Percentiles rank a stretch among this genome's conserved stretches.
These are phyloP conservation scores for Teunomyces funiuensis DNA, from an alignment of 805 yeast genomes.

Conservation along the genomic window DNA sequence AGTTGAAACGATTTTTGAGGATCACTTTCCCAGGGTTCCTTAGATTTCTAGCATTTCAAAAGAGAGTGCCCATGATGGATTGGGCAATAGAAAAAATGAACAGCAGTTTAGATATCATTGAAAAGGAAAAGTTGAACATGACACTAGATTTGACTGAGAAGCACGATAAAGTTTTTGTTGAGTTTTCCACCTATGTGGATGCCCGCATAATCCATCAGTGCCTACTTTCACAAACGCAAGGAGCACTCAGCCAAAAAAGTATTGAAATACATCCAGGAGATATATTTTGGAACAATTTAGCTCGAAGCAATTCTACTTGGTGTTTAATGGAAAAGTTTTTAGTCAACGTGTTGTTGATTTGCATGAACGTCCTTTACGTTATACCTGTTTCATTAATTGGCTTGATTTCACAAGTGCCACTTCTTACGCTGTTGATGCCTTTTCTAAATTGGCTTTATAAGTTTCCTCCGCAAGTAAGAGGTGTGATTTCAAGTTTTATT, in stretches of 20 bases:
- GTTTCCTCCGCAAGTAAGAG: constrained; percentile 54
- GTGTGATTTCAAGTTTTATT: constrained; percentile 57
- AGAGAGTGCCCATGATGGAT: constrained; percentile 17
- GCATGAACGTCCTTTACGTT: constrained; percentile 63
- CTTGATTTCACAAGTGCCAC: constrained; percentile 70
- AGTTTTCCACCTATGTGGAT: constrained; percentile 54
- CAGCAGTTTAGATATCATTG: constrained; percentile 15
- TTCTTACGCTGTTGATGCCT: constrained; percentile 61
- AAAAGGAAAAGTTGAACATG: constrained; percentile 17
- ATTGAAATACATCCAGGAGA: constrained; percentile 64
- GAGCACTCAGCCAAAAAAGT: constrained; percentile 42
- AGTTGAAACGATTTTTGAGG: constrained; percentile 17
- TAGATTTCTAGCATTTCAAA: constrained; percentile 23
- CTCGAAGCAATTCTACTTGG: constrained; percentile 34
- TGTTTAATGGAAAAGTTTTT: constrained; percentile 38
- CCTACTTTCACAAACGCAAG: constrained; percentile 43
- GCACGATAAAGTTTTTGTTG: constrained; percentile 55
- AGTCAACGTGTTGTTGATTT: constrained; percentile 47
- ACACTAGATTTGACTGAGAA: constrained; percentile 19
- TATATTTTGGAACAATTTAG: constrained; percentile 68
- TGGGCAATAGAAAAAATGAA: constrained; percentile 30
- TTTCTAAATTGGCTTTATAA: constrained; percentile 53
- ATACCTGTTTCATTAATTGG: constrained; percentile 83
- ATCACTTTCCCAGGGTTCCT: constrained; percentile 31
- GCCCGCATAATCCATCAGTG: constrained; percentile 68